Base-by-base conservation (phyloP, 2,329 filamentous ascomycete genomes). In the Epichloe gansuensis region DNA sequence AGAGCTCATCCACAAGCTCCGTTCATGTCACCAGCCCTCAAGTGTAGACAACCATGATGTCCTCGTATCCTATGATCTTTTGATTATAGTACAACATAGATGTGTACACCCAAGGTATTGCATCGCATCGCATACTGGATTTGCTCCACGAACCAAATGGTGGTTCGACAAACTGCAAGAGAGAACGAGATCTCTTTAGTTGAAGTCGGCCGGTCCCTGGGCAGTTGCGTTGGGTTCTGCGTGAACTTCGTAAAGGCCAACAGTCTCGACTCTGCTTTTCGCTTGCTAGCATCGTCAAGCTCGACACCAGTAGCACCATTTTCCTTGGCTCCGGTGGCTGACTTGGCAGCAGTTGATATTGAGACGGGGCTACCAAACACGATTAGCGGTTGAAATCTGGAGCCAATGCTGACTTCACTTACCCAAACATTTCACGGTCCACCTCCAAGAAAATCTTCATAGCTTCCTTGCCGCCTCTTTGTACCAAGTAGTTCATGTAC, bases 361-460 rank as follows among this genome's bases (percentile, higher is more conserved):
- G 59, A 62, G 7, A 47, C 42, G 21, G 61, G 60, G 4, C 62
- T 63, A 44, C 51, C 6, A n/a, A 42, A 12, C 13, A 31, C n/a
- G 11, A 54, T 55, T 54, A 56, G 53, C 39, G 21, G 4, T n/a
- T n/a, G 17, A 4, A 35, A 35, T 17, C 41, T 11, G n/a, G 39
- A 43, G 45, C n/a, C 31, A n/a, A 31, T 5, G 5, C 4, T 6
- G 8, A 11, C 13, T 45, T 21, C 13, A 62, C 81, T 68, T 72
- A 84, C 82, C 93, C 93, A 66, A 94, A 93, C 55, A 96, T 80
- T 66, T 95, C 87, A 44, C 83, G 80, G 65, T 98, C 91, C 38
- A 97, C 73, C 54, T 77, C 73, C 63, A 96, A 75, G 66, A 91
- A 95, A 61, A 91, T 85, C 69, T 90, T 88, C 72, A 94, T 91